Evolutionary conservation across 129 eudicot species (phyloP).

Genomic region (Glebionis coronaria): DNA sequence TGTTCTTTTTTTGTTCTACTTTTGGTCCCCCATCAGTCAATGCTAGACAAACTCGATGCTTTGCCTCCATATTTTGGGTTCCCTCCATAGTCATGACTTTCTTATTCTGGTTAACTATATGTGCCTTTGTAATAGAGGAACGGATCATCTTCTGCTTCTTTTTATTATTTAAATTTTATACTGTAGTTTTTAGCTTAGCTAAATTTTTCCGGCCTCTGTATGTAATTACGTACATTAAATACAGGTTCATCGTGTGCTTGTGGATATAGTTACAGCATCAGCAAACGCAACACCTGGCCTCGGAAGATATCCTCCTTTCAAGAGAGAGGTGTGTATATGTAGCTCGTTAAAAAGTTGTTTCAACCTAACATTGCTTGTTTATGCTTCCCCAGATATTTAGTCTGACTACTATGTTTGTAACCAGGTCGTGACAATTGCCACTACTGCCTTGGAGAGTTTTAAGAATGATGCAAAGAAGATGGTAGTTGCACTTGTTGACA

Average conservation of each 20-base stretch:
- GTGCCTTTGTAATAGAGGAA: neutral
- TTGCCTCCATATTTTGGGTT: neutral
- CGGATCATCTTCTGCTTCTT: conserved; percentile 4
- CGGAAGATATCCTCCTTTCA: conserved; percentile 97
- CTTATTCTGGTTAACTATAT: neutral
- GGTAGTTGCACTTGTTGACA: conserved; percentile 99
- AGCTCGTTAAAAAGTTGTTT: conserved; percentile 7
- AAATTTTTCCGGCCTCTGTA: neutral
- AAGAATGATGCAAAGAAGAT: conserved; percentile 88
- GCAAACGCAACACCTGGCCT: conserved; percentile 99
- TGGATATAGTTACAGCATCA: conserved; percentile 88
- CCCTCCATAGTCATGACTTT: neutral
- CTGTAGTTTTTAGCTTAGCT: too few relatives aligned
- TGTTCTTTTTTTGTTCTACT: too few relatives aligned
- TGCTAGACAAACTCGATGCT: too few relatives aligned
- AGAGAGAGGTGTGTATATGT: conserved; percentile 63
- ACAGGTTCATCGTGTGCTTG: conserved; percentile 97
- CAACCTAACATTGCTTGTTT: conserved; percentile 13
- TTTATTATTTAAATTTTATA: neutral
- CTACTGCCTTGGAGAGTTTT: conserved; percentile 84
- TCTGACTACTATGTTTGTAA: conserved; percentile 10
- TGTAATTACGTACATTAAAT: neutral
- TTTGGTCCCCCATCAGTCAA: too few relatives aligned
- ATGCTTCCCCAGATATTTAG: conserved; percentile 3
- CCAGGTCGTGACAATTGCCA: conserved; percentile 86